Evolutionary conservation across 352 stramenopile genomes (phyloP), one percentile per base, ranked within the genome.

Genomic region (Phytophthora pluvialis): DNA sequence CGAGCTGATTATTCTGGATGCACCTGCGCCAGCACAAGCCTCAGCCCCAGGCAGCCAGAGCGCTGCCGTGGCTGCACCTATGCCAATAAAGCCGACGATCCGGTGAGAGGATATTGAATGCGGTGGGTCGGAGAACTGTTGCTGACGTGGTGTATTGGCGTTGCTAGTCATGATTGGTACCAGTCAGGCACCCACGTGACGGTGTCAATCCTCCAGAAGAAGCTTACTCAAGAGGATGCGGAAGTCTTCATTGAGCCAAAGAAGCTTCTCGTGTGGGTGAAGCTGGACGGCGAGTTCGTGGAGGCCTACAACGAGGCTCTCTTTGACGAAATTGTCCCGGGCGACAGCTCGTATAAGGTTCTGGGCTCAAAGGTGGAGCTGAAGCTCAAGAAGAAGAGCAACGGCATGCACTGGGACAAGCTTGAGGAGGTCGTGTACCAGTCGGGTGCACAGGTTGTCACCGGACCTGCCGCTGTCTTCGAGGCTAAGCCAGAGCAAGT

Each of bases 171-270:
- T 74, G 88, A 97, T 4, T 97, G 88, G 88, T 96, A 96, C 66
- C 89, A 97, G 67, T 95, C 87, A 12, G 46, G 16, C 0, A 85
- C 83, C 5, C 75, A 95, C 48, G 88, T 97, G 60, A 94, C 83
- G 9, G 74, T 96, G 10, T 93, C 85, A 18, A 73, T 96, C 26
- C 75, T 96, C 3, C 86, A 93, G 61, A 96, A 96, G 78, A 86
- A 92, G 42, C 72, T 94, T 13, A 39, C 62, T 35, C 64, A 75
- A 32, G 83, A 90, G 5, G 80, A 96, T 35, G 86, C 92, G 0
- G 49, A 78, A 21, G 75, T 93, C 18, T 54, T 63, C 1, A 81
- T 95, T 21, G 70, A 80, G 35, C 59, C 79, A 7, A 88, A 73
- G 36, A 78, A 83, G 66, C 72, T 91, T 9, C 35, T 45, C 1